Base-by-base conservation (phyloP, 306 rosid species). In the Neltuma alba region DNA sequence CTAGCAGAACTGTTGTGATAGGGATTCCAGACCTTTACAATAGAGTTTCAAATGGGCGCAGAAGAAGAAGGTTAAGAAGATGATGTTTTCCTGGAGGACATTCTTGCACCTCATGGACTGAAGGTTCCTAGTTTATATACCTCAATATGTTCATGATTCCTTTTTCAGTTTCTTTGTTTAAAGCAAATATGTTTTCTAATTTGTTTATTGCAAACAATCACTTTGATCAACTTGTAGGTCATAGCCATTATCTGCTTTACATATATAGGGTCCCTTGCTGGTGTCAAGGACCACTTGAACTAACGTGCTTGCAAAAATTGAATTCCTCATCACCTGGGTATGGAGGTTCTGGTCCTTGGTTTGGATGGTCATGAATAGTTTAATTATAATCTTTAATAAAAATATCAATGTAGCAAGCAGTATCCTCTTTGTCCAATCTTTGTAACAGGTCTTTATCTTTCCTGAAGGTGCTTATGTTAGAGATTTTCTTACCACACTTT, bases 1-100 rank as follows among this genome's bases (percentile, higher is more conserved):
- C 85, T 3, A 69, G 89, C 60, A 82, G 89, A 79, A 76, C 78
- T 69, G 74, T 57, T 62, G 74, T 33, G 58, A 74, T 82, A 64
- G 74, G 81, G 76, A n/a, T 41, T 68, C 34, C 73, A 23, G 52
- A 41, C 36, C 44, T 36, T 66, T 11, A 41, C 36, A 23, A 14
- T 41, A 83, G 69, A 48, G 60, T 13, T 86, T 76, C 83, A 77
- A 87, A 69, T 74, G 88, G 75, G 74, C 61, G 67, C 31, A 88
- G 91, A 66, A 85, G 95, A 80, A 87, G 97, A 63, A 86, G 95
- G 91, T 41, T 89, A 57, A 86, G 92, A 84, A 91, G 84, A 88
- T 71, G 72, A 34, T 42, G 45, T 41, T 77, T 69, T 44, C 45
- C 60, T 50, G 64, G 15, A 80, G 64, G 44, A 55, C 23, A 55